Base-by-base conservation (phyloP, 352 stramenopile species). In the Aphanomyces astaci region DNA sequence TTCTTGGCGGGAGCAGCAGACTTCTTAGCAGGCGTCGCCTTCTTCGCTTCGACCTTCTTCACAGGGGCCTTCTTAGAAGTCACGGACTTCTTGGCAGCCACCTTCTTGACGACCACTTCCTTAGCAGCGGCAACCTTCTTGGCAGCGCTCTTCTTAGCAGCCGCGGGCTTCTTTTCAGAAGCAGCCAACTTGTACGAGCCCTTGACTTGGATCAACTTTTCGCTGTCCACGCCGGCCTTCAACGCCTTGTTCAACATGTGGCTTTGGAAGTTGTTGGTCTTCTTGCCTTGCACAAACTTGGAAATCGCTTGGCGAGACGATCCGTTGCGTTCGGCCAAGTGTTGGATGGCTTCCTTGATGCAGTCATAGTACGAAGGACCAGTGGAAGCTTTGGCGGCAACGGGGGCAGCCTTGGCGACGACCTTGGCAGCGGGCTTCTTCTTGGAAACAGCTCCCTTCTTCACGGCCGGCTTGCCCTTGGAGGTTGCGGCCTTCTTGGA, bases 181-280 rank as follows among this genome's bases (percentile, higher is more conserved):
- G 91, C 73, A 2, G 88, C 89, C 17, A 98, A 80, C 78, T 98
- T 98, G 88, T 96, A 98, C 43, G 90, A 97, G 57, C 82, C 84
- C 81, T 98, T 98, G 19, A 97, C 83, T 48, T 95, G 78, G 24
- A 98, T 80, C 3, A 98, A 82, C 73, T 93, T 93, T 68, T 91
- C 92, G 10, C 76, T 74, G 64, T 92, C 82, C 17, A 98, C 90
- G 39, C 84, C 90, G 54, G 84, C 84, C 83, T 97, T 97, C 15
- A 98, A 76, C 28, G 91, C 89, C 24, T 95, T 87, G 77, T 94
- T 95, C 46, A 96, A 74, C 24, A 84, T 82, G 46, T 85, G 86
- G 67, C 89, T 89, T 56, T 78, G 81, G 77, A 92, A 94, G 51
- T 75, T 81, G 22, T 75, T 74, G 49, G 83, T 85, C 75, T 94